Percentiles rank a stretch among this genome's conserved stretches.
Conservation (phyloP, 2,329 filamentous ascomycete genomes). For the Xylaria sp. region DNA sequence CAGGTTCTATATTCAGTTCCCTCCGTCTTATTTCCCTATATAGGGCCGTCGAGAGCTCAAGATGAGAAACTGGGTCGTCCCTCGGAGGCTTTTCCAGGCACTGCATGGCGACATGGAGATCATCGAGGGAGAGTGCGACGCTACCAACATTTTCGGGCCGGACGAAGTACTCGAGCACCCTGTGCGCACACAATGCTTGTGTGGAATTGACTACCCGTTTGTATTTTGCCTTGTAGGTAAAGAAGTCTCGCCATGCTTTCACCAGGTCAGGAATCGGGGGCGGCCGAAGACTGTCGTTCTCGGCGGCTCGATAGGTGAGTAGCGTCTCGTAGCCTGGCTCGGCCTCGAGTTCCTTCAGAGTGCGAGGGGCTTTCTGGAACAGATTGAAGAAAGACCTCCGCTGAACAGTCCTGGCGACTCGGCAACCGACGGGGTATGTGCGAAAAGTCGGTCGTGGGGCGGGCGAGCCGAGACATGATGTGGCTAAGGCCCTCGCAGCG, state of each 20-base stretch:
- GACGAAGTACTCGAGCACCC: slow-evolving; percentile 70
- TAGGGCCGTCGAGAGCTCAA: slow-evolving; percentile 58
- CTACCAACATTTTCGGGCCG: slow-evolving; percentile 47
- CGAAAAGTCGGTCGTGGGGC: slow-evolving; percentile 42
- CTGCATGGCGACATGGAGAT: slow-evolving; percentile 58
- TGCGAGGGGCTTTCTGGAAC: slow-evolving; percentile 67
- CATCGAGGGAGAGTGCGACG: slow-evolving; percentile 50
- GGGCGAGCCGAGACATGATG: slow-evolving; percentile 28
- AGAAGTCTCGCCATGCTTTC: slow-evolving; percentile 71
- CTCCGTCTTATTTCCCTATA: slow-evolving; percentile 52
- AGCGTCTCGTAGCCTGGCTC: slow-evolving; percentile 78
- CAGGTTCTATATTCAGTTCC: slow-evolving; percentile 27
- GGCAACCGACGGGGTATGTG: slow-evolving; percentile 46
- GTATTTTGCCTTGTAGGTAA: slow-evolving; percentile 63
- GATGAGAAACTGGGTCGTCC: slow-evolving; percentile 57
- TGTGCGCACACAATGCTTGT: slow-evolving; percentile 69
- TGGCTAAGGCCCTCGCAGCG: slow-evolving; percentile 40
- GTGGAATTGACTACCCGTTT: slow-evolving; percentile 67
- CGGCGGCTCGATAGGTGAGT: slow-evolving; percentile 71
- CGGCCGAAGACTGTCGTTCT: slow-evolving; percentile 70
- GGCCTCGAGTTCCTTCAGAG: slow-evolving; percentile 69
- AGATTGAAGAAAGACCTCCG: slow-evolving; percentile 71
- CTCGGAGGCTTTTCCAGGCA: slow-evolving; percentile 56
- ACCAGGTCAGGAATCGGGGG: slow-evolving; percentile 72
- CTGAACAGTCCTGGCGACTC: slow-evolving; percentile 48